Evolutionary conservation across 768 basidiomycete genomes (phyloP).

Genomic region (Psilocybe cubensis): DNA sequence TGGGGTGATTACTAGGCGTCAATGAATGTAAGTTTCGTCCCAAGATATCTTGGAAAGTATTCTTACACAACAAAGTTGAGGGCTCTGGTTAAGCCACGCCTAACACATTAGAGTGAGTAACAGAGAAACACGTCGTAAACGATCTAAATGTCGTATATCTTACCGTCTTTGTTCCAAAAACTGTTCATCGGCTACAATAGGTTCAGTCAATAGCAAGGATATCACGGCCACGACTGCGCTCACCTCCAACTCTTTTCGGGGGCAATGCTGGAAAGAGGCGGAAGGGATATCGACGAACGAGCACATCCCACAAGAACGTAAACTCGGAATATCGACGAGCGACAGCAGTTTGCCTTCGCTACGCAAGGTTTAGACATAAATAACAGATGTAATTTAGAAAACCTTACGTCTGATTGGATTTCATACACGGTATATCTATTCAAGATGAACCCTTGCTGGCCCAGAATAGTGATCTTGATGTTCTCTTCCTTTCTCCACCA

Average conservation of each 20-base stretch:
- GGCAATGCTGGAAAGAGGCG: constrained; percentile 85
- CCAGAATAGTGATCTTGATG: constrained; percentile 72
- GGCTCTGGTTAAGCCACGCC: constrained; percentile 80
- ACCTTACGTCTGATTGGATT: constrained; percentile 71
- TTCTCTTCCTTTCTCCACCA: constrained; percentile 90
- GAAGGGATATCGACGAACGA: constrained; percentile 91
- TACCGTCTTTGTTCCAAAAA: constrained; percentile 92
- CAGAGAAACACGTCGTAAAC: background rate
- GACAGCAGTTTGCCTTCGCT: constrained; percentile 68
- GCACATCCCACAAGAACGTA: constrained; percentile 84
- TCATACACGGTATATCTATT: constrained; percentile 89
- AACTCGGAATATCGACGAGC: constrained; percentile 94
- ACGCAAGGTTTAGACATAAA: constrained; percentile 8
- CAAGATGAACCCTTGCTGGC: constrained; percentile 91
- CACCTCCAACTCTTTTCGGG: constrained; percentile 91
- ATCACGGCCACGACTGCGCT: constrained; percentile 32
- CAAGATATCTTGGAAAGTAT: background rate
- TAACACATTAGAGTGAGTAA: constrained; percentile 29
- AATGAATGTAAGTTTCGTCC: background rate
- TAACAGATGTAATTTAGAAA: background rate
- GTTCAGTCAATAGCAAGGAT: constrained; percentile 11
- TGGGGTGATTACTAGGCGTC: constrained; percentile 78
- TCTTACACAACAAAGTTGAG: constrained; percentile 78
- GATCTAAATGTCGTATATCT: background rate
- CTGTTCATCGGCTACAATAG: constrained; percentile 71